These are phyloP conservation scores for Candida pseudofarinosa DNA, from an alignment of 805 yeast species.

Conservation along the genomic window DNA sequence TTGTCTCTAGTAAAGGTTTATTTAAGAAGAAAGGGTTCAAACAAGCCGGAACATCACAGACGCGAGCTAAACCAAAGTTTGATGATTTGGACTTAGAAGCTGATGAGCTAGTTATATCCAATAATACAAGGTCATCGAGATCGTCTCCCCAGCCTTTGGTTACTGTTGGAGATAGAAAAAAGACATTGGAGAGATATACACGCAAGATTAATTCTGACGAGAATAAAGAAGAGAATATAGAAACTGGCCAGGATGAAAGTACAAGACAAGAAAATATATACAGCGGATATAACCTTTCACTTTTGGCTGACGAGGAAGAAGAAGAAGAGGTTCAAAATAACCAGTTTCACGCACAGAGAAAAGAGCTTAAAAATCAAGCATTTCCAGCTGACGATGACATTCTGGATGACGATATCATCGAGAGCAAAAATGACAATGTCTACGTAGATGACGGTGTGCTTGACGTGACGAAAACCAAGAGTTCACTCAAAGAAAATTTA, in stretches of 20 bases:
- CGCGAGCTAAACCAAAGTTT: constrained; percentile 2
- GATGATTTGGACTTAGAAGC: constrained; percentile 19
- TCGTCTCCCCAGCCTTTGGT: not conserved
- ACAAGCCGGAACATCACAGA: constrained; percentile 5
- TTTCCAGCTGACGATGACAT: constrained; percentile 4
- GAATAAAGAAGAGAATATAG: constrained; percentile 6
- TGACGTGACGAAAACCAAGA: not conserved
- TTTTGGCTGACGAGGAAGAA: constrained; percentile 5
- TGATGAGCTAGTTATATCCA: not conserved
- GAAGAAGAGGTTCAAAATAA: constrained; percentile 7
- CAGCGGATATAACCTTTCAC: not conserved
- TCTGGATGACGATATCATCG: constrained; percentile 3
- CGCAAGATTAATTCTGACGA: constrained; percentile 9
- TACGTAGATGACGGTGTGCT: constrained; percentile 6
- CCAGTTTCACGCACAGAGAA: not conserved
- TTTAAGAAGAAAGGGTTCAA: constrained; percentile 9
- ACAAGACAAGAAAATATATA: not conserved
- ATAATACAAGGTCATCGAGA: not conserved
- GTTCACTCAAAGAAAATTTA: not conserved
- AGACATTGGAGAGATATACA: not conserved
- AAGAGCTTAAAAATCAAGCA: not conserved
- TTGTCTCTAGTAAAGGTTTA: not conserved
- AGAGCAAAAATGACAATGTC: constrained; percentile 2
- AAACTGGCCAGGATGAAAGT: not conserved
- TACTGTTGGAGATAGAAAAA: not conserved